phyloP scores from a whole-genome alignment of 2,329 filamentous ascomycete genomes.

The Hymenoscyphus repandus region DNA sequence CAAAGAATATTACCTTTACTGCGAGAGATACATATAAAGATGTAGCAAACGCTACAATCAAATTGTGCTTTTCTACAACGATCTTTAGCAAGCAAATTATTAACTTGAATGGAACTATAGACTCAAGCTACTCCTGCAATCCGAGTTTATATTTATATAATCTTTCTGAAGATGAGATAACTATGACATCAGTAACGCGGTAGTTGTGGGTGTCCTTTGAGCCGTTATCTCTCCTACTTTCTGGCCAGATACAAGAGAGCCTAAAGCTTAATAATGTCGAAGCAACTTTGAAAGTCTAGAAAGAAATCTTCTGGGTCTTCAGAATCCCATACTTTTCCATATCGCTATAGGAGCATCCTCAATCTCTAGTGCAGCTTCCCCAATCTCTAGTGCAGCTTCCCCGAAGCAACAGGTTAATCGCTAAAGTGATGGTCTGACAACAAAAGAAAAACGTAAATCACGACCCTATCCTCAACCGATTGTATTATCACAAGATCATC shows the following conservation, averaged over 20 bases:
- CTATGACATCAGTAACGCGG: slow-evolving; percentile 13
- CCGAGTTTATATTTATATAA: slow-evolving; percentile 22
- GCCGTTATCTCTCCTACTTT: slow-evolving; percentile 18
- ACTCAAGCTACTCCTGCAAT: slow-evolving; percentile 21
- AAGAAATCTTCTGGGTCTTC: slow-evolving; percentile 14
- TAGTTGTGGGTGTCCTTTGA: slow-evolving; percentile 27
- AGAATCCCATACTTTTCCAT: slow-evolving; percentile 19
- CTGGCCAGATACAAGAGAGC: slow-evolving; percentile 22
- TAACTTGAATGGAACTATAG: slow-evolving; percentile 24
- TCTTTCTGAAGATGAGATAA: slow-evolving; percentile 20
- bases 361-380: slow-evolving; percentile 1
- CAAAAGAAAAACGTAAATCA: slow-evolving; percentile 7
- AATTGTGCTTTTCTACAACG: slow-evolving; percentile 20
- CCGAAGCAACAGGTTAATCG: slow-evolving; percentile 13
- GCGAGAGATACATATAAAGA: slow-evolving; percentile 57
- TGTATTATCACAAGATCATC: neutral
- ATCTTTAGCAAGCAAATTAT: slow-evolving; percentile 21
- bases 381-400: slow-evolving; percentile 4
- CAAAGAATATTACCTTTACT: slow-evolving; percentile 57
- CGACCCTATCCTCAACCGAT: neutral
- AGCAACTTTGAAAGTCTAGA: slow-evolving; percentile 23
- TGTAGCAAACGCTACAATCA: slow-evolving; percentile 51
- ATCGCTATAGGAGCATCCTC: slow-evolving; percentile 11
- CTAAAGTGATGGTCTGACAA: slow-evolving; percentile 9
- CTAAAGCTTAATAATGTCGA: slow-evolving; percentile 12